Conservation (phyloP, 306 rosid genomes). For the Fagus crenata region DNA sequence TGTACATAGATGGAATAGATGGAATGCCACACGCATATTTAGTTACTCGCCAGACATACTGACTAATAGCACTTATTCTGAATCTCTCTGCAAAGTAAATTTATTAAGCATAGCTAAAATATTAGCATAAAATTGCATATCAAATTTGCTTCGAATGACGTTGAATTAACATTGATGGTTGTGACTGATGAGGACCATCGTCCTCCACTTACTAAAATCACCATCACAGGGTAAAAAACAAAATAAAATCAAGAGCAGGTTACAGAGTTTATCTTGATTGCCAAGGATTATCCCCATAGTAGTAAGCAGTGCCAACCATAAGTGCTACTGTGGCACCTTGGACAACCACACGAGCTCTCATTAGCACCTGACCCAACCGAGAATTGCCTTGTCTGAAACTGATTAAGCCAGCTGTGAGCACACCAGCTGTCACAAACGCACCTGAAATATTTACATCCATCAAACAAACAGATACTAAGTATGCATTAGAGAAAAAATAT, state of each 20-base stretch:
- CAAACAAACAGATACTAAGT: background rate
- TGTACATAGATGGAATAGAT: too few relatives aligned
- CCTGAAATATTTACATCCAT: slow-evolving; percentile 46
- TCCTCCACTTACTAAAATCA: slow-evolving; percentile 28
- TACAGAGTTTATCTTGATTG: slow-evolving; percentile 33
- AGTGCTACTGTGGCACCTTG: slow-evolving; percentile 92
- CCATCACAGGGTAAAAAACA: slow-evolving; percentile 3
- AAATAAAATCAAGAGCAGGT: slow-evolving; percentile 10
- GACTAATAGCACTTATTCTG: background rate
- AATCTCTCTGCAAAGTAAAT: background rate
- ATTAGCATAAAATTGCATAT: slow-evolving; percentile 17
- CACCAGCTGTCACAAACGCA: slow-evolving; percentile 80
- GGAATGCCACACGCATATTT: too few relatives aligned
- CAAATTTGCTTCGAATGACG: slow-evolving; percentile 9
- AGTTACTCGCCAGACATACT: background rate
- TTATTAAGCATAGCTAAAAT: slow-evolving; percentile 9
- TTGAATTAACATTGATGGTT: slow-evolving; percentile 4
- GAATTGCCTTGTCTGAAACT: slow-evolving; percentile 88
- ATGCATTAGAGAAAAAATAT: background rate
- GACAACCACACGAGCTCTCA: slow-evolving; percentile 91
- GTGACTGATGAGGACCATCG: slow-evolving; percentile 15
- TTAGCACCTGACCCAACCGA: slow-evolving; percentile 76
- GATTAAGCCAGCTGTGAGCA: slow-evolving; percentile 79
- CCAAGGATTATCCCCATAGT: slow-evolving; percentile 88
- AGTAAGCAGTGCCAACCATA: slow-evolving; percentile 87